Base-by-base conservation (phyloP, 176 grass and related monocot species). In the Phragmites australis region DNA sequence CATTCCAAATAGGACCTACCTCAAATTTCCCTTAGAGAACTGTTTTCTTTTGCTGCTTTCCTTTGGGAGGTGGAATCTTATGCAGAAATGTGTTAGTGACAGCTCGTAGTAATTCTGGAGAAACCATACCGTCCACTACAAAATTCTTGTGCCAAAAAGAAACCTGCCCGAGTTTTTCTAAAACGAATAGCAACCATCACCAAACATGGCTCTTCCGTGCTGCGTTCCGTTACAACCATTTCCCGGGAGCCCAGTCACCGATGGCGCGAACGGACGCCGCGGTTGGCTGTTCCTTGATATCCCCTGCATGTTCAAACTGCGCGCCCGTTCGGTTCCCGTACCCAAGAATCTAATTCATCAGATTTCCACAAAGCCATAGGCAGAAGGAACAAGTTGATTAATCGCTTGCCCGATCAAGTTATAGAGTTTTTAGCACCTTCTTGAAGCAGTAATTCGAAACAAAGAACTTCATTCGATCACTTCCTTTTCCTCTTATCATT, bases 261-360 rank as follows among this genome's bases (percentile, higher is more conserved):
- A 69, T 72, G 55, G 54, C 73, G 46, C 86, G 46, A 54, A 83
- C 46, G 14, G 48, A 49, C 57, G 58, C 23, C 50, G 31, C 75
- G 27, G 56, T 83, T 83, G 39, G 21, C 29, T 9, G 16, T 17
- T 16, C 58, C 48, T 17, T 4, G 34, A 31, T 22, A 57, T 60
- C 57, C 34, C 42, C 47, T 55, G 21, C 10, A 29, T 61, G 64
- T 75, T 80, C 74, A 45, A 80, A 79, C 69, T 21, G 46, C 59
- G 22, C 60, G 43, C 22, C 41, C 47, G 66, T 14, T 67, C 25
- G 43, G 31, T 37, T 74, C 61, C 61, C 12, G 21, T 1, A 2
- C 59, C 27, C 10, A 29, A 11, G 22, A 50, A 42, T 30, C 67
- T 46, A 49, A 21, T 41, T 16, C 12, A 69, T 17, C 23, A 53